Percentiles rank a stretch among this genome's conserved stretches.
Evolutionary conservation across 768 basidiomycete genomes (phyloP).

Genomic region (Xerocomellus amylosporus): DNA sequence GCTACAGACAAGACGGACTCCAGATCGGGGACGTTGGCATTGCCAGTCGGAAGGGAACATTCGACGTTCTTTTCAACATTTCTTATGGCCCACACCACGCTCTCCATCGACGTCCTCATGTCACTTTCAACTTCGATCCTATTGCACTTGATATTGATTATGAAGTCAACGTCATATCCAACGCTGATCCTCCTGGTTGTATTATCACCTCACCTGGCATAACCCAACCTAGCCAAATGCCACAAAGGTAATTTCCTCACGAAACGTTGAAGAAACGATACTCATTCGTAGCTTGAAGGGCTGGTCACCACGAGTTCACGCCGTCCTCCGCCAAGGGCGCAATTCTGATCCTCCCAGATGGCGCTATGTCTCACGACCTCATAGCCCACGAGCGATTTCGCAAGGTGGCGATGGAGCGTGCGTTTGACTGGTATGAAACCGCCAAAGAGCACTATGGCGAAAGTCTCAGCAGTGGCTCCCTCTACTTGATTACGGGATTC

Average conservation of each 20-base stretch:
- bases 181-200: not conserved
- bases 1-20: slow-evolving; percentile 25
- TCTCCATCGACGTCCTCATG: not conserved
- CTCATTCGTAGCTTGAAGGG: not conserved
- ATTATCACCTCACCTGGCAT: not conserved
- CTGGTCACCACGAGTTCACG: not conserved
- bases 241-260: not conserved
- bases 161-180: not conserved
- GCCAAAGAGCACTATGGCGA: no score
- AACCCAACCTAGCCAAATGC: not conserved
- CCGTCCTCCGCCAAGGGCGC: slow-evolving; percentile 21
- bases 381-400: slow-evolving; percentile 3
- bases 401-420: no score
- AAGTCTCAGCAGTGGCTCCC: no score
- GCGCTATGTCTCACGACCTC: slow-evolving; percentile 18
- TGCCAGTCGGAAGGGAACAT: slow-evolving; percentile 21
- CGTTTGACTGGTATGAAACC: no score
- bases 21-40: slow-evolving; percentile 37
- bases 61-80: slow-evolving; percentile 36
- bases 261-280: not conserved
- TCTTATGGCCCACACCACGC: not conserved
- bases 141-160: not conserved
- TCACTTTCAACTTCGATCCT: not conserved
- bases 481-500: no score
- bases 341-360: slow-evolving; percentile 30